A percentile compares a stretch with the other conserved stretches of the same genome.
Conservation (phyloP, 2,329 filamentous ascomycete species). For the Ascocoryne sarcoides region DNA sequence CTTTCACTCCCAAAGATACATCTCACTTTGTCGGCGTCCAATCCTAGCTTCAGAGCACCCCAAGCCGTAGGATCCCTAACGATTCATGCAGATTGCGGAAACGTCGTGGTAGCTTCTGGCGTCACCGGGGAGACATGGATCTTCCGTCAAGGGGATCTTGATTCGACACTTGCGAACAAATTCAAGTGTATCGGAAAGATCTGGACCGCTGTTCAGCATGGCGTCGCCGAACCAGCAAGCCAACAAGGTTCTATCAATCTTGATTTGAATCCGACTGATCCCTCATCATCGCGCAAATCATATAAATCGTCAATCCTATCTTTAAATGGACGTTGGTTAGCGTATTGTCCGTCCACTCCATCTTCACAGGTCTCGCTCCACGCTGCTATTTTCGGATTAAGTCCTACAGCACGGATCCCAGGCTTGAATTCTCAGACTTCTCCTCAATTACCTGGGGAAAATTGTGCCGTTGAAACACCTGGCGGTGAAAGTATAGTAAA, state of each 20-base stretch:
- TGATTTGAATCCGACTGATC: constrained; percentile 33
- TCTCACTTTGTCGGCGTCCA: constrained; percentile 47
- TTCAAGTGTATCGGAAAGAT: constrained; percentile 69
- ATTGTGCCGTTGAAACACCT: constrained; percentile 62
- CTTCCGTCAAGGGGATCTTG: constrained; percentile 49
- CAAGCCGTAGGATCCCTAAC: constrained; percentile 63
- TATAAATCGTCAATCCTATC: constrained; percentile 58
- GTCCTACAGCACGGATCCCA: constrained; percentile 43
- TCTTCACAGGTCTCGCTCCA: constrained; percentile 63
- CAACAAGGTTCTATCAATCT: constrained; percentile 7
- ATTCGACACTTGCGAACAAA: constrained; percentile 1
- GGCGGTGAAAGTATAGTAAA: constrained; percentile 64
- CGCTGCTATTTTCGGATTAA: constrained; percentile 50
- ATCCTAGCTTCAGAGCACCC: constrained; percentile 59
- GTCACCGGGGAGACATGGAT: constrained; percentile 81
- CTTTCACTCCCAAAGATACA: constrained; percentile 59
- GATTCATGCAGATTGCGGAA: constrained; percentile 63
- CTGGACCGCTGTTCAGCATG: constrained; percentile 77
- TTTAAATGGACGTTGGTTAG: constrained; percentile 65
- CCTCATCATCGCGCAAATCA: constrained; percentile 26
- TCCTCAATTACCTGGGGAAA: constrained; percentile 58
- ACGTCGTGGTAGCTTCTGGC: constrained; percentile 68
- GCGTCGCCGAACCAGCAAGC: constrained; percentile 29
- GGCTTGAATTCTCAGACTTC: constrained; percentile 53
- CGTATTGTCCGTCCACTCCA: constrained; percentile 63